Evolutionary conservation across 2,329 filamentous ascomycete species (phyloP), one percentile per base, ranked within the genome.

Genomic region (Gyromitra esculenta): DNA sequence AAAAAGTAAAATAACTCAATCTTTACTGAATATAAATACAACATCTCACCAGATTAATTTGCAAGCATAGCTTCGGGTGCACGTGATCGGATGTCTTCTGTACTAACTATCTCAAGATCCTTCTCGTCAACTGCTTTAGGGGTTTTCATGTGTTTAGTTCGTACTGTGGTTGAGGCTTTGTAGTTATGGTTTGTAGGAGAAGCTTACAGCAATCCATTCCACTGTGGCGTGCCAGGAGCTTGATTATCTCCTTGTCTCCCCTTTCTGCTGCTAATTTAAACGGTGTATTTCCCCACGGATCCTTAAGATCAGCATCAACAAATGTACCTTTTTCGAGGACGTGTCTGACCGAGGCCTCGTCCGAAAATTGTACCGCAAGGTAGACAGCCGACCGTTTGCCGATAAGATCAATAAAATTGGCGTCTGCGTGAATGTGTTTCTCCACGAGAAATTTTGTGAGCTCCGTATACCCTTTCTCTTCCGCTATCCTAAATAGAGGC

Each of bases 391-490:
- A 54, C 18, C 63, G 45, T 39, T 39, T 35, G n/a, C 45, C n/a
- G n/a, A 21, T 15, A 48, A n/a, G 11, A 5, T 66, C 63, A 21
- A 25, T 41, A 48, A 66, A 66, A 54, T 41, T 39, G n/a, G 13
- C 45, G 35, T 66, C 48, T 37, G 31, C 45, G 37, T 48, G 15
- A 45, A 66, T 66, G 9, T 37, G 45, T 13, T 9, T 21, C 15
- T 66, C 63, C 31, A 66, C 8, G n/a, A 66, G 63, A 5, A 66
- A n/a, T 35, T 9, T 48, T 66, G 63, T 48, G 5, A 66, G 45
- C 13, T 66, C 45, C 48, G 39, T 66, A 54, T 66, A n/a, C n/a
- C 63, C 45, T 5, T 39, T 41, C 45, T 52, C 63, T 41, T 66
- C 63, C 9, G 63, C 63, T 39, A 54, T 54, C n/a, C 31, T 54